Base-by-base conservation (phyloP, 1,284 basidiomycete genomes). In the Malassezia vespertilionis region DNA sequence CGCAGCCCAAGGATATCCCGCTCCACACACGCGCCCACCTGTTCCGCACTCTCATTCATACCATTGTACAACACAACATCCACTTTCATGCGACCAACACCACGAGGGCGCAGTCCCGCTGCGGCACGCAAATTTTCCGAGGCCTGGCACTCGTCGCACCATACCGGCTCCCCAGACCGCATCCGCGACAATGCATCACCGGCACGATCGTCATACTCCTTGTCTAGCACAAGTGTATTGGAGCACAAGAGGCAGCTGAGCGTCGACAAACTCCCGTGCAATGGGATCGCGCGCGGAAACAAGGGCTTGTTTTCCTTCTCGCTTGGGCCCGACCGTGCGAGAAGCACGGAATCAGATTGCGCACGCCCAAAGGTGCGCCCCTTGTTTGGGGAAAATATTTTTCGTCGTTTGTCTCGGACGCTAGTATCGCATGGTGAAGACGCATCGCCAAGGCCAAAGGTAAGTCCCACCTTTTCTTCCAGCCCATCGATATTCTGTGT, bases 401-500 rank as follows among this genome's bases (percentile, higher is more conserved):
- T 41, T n/a, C 52, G 17, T 44, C 46, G 4, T 59, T 28, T 45
- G 63, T 65, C 30, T 61, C 43, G 35, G 61, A 63, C 23, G 59
- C 61, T 18, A 61, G 39, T 14, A n/a, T 42, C 23, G 37, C 22
- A 2, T 31, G 28, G 11, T 14, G 12, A 54, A 53, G 3, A 42
- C 52, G 7, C 14, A 22, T 9, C 31, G 11, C 65, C 65, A 3
- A 71, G 53, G 6, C 69, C 69, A 32, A 95, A 68, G 12, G 61
- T 53, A 18, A 71, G 76, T 0, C 89, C 90, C 1, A 80, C 80
- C 44, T 78, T 77, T 58, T 82, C 82, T 70, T 95, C 90, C 17
- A 95, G 74, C 5, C 86, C 88, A 71, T 95, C 90, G 40, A 95
- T 89, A 66, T 93, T 95, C 72, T 93, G 89, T 0, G 90, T 93